A percentile compares a stretch with the other conserved stretches of the same genome.
phyloP scores from a whole-genome alignment of 2,329 filamentous ascomycete species.

The Venturia aucupariae region DNA sequence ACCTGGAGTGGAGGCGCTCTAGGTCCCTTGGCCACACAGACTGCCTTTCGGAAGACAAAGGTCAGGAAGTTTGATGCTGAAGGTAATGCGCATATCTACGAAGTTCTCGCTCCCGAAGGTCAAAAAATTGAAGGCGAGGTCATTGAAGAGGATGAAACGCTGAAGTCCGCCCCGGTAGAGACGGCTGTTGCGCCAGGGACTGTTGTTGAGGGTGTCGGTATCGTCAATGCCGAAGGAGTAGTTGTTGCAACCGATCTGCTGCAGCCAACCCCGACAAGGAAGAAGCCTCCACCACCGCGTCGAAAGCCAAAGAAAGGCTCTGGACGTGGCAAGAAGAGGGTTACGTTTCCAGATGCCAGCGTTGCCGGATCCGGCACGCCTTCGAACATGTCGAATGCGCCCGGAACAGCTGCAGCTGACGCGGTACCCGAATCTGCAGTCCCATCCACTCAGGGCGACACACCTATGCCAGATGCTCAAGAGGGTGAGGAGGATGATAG shows the following conservation, averaged over 20 bases:
- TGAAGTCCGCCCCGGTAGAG: slow-evolving; percentile 25
- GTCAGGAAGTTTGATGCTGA: slow-evolving; percentile 66
- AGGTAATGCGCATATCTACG: slow-evolving; percentile 76
- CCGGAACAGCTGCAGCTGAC: slow-evolving; percentile 24
- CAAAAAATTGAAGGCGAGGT: slow-evolving; percentile 76
- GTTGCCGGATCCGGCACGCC: slow-evolving; percentile 32
- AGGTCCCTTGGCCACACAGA: slow-evolving; percentile 23
- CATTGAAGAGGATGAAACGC: slow-evolving; percentile 43
- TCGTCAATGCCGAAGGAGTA: slow-evolving; percentile 53
- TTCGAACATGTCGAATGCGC: slow-evolving; percentile 15
- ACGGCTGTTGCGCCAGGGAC: slow-evolving; percentile 47
- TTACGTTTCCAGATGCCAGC: slow-evolving; percentile 42
- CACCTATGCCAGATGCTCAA: slow-evolving; percentile 35
- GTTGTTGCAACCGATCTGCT: slow-evolving; percentile 41
- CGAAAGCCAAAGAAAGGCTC: slow-evolving; percentile 68
- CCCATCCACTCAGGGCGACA: slow-evolving; percentile 30
- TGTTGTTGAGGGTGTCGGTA: slow-evolving; percentile 49
- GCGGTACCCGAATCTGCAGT: slow-evolving; percentile 26
- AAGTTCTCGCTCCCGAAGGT: slow-evolving; percentile 71
- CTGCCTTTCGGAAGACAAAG: slow-evolving; percentile 64
- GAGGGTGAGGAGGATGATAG: slow-evolving; percentile 40
- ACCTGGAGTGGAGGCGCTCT: slow-evolving; percentile 34
- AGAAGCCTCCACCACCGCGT: slow-evolving; percentile 66
- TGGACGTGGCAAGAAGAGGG: slow-evolving; percentile 71
- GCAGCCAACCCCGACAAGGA: slow-evolving; percentile 41